phyloP scores from a whole-genome alignment of 371 early-diverging fungal species.

The Apophysomyces variabilis region DNA sequence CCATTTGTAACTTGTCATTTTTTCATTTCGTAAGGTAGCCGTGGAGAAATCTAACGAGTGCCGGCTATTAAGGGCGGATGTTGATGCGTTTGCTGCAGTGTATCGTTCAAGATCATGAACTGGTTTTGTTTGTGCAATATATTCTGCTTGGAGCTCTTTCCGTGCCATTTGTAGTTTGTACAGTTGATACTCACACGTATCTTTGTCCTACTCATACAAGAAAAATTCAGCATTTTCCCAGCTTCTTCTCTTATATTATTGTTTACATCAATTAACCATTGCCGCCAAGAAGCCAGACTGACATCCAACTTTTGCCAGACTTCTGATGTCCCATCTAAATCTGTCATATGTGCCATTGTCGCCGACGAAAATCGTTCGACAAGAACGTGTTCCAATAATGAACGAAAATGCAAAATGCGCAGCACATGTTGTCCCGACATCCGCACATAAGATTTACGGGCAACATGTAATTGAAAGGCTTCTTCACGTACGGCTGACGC shows the following conservation, averaged over 20 bases:
- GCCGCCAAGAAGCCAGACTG: slow-evolving; percentile 45
- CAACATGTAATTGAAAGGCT: slow-evolving; percentile 70
- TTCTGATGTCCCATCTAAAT: slow-evolving; percentile 42
- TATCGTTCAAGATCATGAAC: slow-evolving; percentile 46
- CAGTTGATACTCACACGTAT: slow-evolving; percentile 49
- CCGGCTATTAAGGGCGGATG: slow-evolving; percentile 22
- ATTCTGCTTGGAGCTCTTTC: slow-evolving; percentile 38
- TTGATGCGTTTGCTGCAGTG: slow-evolving; percentile 10
- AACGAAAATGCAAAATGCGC: slow-evolving; percentile 49
- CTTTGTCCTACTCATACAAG: slow-evolving; percentile 40
- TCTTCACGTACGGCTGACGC: slow-evolving; percentile 73
- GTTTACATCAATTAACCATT: slow-evolving; percentile 50
- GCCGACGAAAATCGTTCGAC: slow-evolving; percentile 48
- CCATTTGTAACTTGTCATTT: slow-evolving; percentile 36
- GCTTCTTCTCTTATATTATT: neutral
- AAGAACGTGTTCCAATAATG: slow-evolving; percentile 42
- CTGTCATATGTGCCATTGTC: slow-evolving; percentile 41
- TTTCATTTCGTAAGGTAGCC: neutral
- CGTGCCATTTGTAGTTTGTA: slow-evolving; percentile 36
- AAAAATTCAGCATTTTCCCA: neutral
- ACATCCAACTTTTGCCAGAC: slow-evolving; percentile 47
- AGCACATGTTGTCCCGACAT: slow-evolving; percentile 54
- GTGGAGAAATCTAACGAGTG: slow-evolving; percentile 39
- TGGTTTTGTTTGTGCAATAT: slow-evolving; percentile 40
- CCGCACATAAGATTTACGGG: slow-evolving; percentile 66